A percentile compares a stretch with the other conserved stretches of the same genome.
Evolutionary conservation across 2,329 filamentous ascomycete species (phyloP).

Genomic region (Botrytis deweyae): DNA sequence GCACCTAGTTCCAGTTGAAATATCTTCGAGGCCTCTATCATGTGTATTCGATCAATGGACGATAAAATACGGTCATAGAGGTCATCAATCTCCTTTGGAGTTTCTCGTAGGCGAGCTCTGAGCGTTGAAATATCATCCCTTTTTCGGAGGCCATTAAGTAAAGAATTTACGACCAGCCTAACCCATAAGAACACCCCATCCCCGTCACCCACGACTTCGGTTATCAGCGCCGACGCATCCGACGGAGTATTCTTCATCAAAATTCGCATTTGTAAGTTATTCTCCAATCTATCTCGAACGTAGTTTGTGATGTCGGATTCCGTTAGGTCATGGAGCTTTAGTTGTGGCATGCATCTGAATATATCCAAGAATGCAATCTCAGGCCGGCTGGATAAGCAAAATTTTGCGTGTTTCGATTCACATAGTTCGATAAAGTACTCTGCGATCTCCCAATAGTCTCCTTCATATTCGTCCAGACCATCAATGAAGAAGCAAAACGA

Average conservation of each 20-base stretch:
- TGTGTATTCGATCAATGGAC: neutral
- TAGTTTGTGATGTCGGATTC: neutral
- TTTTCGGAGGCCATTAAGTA: neutral
- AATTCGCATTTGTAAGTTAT: neutral
- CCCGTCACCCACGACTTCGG: neutral
- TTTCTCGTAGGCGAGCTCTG: neutral
- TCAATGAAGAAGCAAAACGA: conserved; percentile 17
- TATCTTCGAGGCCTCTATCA: neutral
- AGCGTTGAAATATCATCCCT: neutral
- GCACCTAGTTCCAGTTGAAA: neutral
- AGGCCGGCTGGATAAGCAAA: neutral
- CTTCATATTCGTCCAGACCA: conserved; percentile 9
- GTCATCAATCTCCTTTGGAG: neutral
- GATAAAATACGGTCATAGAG: neutral
- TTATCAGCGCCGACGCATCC: neutral
- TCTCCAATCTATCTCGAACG: neutral
- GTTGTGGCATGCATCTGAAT: neutral
- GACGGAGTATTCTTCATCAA: neutral
- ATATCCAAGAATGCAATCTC: neutral
- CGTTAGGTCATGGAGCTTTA: conserved; percentile 1
- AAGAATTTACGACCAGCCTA: neutral
- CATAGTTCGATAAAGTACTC: neutral
- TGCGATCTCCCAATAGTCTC: neutral
- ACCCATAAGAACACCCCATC: neutral
- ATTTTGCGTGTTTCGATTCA: neutral